A percentile compares a stretch with the other conserved stretches of the same genome.
These are phyloP conservation scores for Leishmania amazonensis DNA, from an alignment of 208 protist genomes.

Conservation along the genomic window DNA sequence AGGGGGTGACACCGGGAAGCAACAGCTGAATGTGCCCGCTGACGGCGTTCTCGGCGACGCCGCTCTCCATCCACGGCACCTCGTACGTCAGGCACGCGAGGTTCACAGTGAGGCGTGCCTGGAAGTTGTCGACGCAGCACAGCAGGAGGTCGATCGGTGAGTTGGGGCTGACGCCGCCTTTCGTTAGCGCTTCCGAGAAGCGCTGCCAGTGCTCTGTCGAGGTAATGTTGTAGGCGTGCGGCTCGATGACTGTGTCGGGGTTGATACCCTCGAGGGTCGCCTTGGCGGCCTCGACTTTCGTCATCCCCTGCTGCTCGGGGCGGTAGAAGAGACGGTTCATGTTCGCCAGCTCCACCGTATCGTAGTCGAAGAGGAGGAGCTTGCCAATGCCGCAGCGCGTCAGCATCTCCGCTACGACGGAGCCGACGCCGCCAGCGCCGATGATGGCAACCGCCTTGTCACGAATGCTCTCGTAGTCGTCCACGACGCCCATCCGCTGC, in stretches of 20 bases:
- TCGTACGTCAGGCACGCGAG: slow-evolving; percentile 89
- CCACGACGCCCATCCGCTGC: slow-evolving; percentile 97
- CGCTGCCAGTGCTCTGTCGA: slow-evolving; percentile 89
- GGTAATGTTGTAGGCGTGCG: slow-evolving; percentile 94
- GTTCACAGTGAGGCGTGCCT: slow-evolving; percentile 96
- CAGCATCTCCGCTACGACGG: slow-evolving; percentile 98
- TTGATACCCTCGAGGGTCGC: slow-evolving; percentile 94
- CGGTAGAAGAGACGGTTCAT: slow-evolving; percentile 98
- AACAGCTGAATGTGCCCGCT: slow-evolving; percentile 98
- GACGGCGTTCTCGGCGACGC: slow-evolving; percentile 97
- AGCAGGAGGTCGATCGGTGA: slow-evolving; percentile 91
- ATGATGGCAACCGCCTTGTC: slow-evolving; percentile 92
- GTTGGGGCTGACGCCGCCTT: slow-evolving; percentile 43
- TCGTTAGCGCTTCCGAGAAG: slow-evolving; percentile 77
- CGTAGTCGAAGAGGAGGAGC: slow-evolving; percentile 98
- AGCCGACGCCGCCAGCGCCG: slow-evolving; percentile 95
- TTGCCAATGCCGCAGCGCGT: slow-evolving; percentile 97
- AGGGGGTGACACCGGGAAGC: slow-evolving; percentile 90
- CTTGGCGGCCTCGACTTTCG: slow-evolving; percentile 93
- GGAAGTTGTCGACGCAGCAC: slow-evolving; percentile 98
- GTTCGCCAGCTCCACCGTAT: slow-evolving; percentile 98
- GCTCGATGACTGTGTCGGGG: slow-evolving; percentile 95
- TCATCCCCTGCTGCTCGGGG: slow-evolving; percentile 95
- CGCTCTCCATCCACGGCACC: slow-evolving; percentile 96
- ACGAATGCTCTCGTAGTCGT: slow-evolving; percentile 96